Evolutionary conservation across 148 eudicot genomes (phyloP), one percentile per base, ranked within the genome.

Genomic region (Rhododendron griersonianum): DNA sequence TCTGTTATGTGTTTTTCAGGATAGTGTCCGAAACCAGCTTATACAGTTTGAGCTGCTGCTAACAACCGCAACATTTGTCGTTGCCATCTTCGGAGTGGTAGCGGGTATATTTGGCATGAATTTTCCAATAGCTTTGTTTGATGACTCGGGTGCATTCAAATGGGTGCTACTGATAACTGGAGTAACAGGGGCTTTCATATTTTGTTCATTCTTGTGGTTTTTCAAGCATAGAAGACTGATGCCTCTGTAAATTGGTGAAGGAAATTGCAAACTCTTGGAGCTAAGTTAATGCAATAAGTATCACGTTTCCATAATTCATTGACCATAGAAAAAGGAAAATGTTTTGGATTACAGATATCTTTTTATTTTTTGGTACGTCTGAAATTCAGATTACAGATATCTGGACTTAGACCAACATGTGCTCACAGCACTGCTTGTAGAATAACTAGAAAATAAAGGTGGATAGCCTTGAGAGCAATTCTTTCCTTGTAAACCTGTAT

Each of bases 31-130:
- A 83, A 98, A 98, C 92, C 98, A 98, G 90, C 98, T 98, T 89
- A 95, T 98, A 73, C 98, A 95, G 87, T 98, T 95, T 18, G 99
- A 98, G 91, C 91, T 98, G 93, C 77, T 98, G 19, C 89, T 98
- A 14, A 98, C 99, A 23, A 95, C 98, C 37, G 99, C 98, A 53
- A 95, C 98, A 39, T 98, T 98, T 82, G 98, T 95, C 1, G 98
- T 98, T 7, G 98, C 99, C 83, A 95, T 98, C 65, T 95, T 94
- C 69, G 99, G 98, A 9, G 98, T 98, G 69, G 96, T 98, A 82
- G 98, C 98, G 0, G 99, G 98, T 21, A 87, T 98, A 39, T 98
- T 98, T 87, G 99, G 99, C 75, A 98, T 98, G 99, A 98, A 98
- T 82, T 95, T 98, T 41, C 85, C 87, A n/a, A 91, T 95, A 85